Base-by-base conservation (phyloP, 2,329 filamentous ascomycete species). In the Neonectria faginata region DNA sequence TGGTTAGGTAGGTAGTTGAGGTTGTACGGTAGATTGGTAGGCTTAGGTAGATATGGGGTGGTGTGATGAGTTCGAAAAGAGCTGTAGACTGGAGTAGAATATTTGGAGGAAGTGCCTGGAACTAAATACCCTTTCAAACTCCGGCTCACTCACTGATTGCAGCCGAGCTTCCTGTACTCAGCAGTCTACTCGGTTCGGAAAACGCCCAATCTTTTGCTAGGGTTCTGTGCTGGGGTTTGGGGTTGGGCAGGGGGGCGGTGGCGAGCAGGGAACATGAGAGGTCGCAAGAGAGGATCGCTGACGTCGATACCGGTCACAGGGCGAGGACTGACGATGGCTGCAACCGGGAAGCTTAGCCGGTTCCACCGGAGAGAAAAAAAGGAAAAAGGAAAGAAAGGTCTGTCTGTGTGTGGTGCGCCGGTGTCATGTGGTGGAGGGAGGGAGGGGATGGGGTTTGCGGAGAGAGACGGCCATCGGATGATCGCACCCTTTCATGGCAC, bases 331-430 rank as follows among this genome's bases (percentile, higher is more conserved):
- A 31, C 25, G 47, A 31, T 29, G 27, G 25, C 25, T 50, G 20
- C 25, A 50, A 18, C 44, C 48, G 48, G 48, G n/a, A 51, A 33
- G n/a, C 48, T 11, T 18, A 33, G 29, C 48, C 48, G 48, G 48
- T 33, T 51, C 48, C 29, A 51, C 48, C 48, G 48, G 48, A 31
- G 47, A 33, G n/a, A 7, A 41, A 11, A 41, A 14, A 18, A n/a
- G 39, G 5, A 25, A 25, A 25, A 25, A 25, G 25, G 25, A 25
- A 6, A 25, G 6, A 6, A 25, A 25, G 25, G 25, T 6, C 25
- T 6, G 25, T 25, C 25, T 41, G 33, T 16, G 33, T 36, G 33
- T 16, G 12, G 12, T 18, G 47, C 10, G 27, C 25, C 25, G 44
- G 44, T 27, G 48, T 51, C 47, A 51, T 18, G 48, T 36, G 48